phyloP scores from a whole-genome alignment of 2,329 filamentous ascomycete genomes.

The Lachnellula willkommii region DNA sequence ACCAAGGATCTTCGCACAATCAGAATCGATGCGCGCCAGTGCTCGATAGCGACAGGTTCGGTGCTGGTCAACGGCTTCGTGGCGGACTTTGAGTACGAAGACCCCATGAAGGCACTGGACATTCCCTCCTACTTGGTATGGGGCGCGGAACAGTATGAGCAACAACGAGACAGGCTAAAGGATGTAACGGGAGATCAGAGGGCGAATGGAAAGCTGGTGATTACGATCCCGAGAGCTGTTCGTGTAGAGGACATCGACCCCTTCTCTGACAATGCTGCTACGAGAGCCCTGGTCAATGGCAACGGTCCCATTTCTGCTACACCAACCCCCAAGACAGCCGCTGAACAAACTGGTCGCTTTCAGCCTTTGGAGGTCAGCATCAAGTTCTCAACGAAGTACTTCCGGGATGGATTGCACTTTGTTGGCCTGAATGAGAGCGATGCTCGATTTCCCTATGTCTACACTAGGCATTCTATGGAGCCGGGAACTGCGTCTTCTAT shows the following conservation, averaged over 20 bases:
- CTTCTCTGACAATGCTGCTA: slow-evolving; percentile 43
- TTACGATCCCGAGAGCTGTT: slow-evolving; percentile 55
- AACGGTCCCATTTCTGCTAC: slow-evolving; percentile 30
- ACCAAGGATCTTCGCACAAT: slow-evolving; percentile 53
- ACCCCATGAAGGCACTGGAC: slow-evolving; percentile 63
- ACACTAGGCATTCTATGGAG: slow-evolving; percentile 75
- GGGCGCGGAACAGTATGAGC: slow-evolving; percentile 68
- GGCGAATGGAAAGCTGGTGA: slow-evolving; percentile 51
- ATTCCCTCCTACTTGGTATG: slow-evolving; percentile 57
- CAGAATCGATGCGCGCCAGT: slow-evolving; percentile 57
- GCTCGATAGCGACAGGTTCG: slow-evolving; percentile 49
- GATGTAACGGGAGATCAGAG: slow-evolving; percentile 26
- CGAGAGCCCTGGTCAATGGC: slow-evolving; percentile 29
- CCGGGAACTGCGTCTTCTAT: slow-evolving; percentile 77
- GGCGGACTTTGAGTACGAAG: slow-evolving; percentile 34
- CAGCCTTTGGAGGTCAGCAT: slow-evolving; percentile 61
- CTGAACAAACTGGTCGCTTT: slow-evolving; percentile 40
- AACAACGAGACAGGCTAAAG: slow-evolving; percentile 63
- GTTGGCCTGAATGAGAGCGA: slow-evolving; percentile 78
- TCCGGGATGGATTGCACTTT: slow-evolving; percentile 86
- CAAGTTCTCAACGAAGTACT: slow-evolving; percentile 69
- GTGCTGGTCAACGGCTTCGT: slow-evolving; percentile 45
- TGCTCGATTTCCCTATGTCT: slow-evolving; percentile 81
- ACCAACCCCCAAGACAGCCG: slow-evolving; percentile 30
- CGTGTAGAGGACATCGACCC: slow-evolving; percentile 57